These are phyloP conservation scores for Boletellus deceptivus DNA, from an alignment of 1,284 basidiomycete genomes.

Conservation along the genomic window DNA sequence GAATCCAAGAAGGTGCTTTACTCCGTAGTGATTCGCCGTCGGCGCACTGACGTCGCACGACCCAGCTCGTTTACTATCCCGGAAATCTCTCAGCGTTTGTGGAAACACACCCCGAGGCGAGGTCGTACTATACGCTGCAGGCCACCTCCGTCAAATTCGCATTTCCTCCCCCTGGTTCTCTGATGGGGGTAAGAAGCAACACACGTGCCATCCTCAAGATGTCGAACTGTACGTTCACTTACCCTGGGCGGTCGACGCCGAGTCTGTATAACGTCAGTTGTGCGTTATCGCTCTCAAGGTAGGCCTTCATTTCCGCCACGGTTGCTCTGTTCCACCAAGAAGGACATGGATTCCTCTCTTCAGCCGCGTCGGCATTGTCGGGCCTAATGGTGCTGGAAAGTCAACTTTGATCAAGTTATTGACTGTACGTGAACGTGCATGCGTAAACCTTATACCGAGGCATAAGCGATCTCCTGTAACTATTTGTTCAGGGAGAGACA, in stretches of 20 bases:
- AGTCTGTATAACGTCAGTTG: constrained; percentile 90
- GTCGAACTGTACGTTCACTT: constrained; percentile 90
- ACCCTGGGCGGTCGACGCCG: constrained; percentile 83
- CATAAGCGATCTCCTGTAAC: constrained; percentile 9
- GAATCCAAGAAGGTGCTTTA: constrained; percentile 81
- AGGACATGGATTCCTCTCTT: constrained; percentile 19
- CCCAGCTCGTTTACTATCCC: constrained; percentile 87
- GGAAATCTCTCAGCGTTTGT: constrained; percentile 95
- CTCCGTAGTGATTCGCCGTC: constrained; percentile 17
- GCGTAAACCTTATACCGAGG: constrained; percentile 2
- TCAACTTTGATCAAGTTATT: constrained; percentile 97
- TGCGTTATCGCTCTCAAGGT: constrained; percentile 89
- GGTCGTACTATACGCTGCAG: constrained; percentile 95
- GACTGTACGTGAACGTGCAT: constrained; percentile 53
- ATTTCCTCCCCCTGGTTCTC: constrained; percentile 93
- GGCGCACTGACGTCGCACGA: constrained; percentile 16
- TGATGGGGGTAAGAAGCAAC: constrained; percentile 97
- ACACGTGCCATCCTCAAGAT: constrained; percentile 97
- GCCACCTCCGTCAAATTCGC: constrained; percentile 95
- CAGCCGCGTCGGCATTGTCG: constrained; percentile 85
- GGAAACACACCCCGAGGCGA: constrained; percentile 88
- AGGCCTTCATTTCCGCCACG: constrained; percentile 31
- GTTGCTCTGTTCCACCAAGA: constrained; percentile 14
- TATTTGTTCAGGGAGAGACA: constrained; percentile 74
- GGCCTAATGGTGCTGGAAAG: constrained; percentile 94